Base-by-base conservation (phyloP, 768 basidiomycete species). In the Calocera cornea region DNA sequence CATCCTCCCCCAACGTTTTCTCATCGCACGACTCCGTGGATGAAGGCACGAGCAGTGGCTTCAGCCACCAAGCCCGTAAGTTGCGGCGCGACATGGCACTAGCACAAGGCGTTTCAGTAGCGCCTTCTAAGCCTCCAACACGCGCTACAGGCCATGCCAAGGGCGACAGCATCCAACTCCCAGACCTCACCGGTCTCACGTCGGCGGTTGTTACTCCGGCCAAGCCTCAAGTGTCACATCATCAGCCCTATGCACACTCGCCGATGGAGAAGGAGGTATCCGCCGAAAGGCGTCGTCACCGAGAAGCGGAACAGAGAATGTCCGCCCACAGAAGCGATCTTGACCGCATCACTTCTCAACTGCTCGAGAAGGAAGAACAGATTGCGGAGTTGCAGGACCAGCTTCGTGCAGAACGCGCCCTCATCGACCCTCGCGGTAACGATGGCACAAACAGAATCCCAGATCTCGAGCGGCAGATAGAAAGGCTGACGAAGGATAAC, bases 181-280 rank as follows among this genome's bases (percentile, higher is more conserved):
- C 90, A 0, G 92, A 93, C 71, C 85, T 94, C 2, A 94, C 92
- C 8, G 92, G 91, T 0, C 75, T 93, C 11, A 93, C 89, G 0
- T 86, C 81, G 49, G 91, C 88, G 0, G 85, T 92, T 16, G 84
- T 84, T 65, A 88, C 88, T 2, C 91, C 92, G 1, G 83, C 84
- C 0, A 87, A 83, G 70, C 54, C 54, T 5, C 54, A 60, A 10
- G 14, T 60, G 22, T 60, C 31, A 16, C 31, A 60, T 60, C 27
- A 29, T 8, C 54, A 27, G 31, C 5, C 19, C 5, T 10, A 60
- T 8, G 31, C 27, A 33, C 31, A 60, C 27, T 60, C 54, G 54
- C 54, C 54, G 10, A 60, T 60, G 54, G 54, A 60, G 54, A 60
- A 33, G 31, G 54, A 60, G 31, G 54, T 60, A 2, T 60, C 31